Evolutionary conservation across 2,329 filamentous ascomycete genomes (phyloP), one percentile per base, ranked within the genome.

Genomic region (Diplodia corticola): DNA sequence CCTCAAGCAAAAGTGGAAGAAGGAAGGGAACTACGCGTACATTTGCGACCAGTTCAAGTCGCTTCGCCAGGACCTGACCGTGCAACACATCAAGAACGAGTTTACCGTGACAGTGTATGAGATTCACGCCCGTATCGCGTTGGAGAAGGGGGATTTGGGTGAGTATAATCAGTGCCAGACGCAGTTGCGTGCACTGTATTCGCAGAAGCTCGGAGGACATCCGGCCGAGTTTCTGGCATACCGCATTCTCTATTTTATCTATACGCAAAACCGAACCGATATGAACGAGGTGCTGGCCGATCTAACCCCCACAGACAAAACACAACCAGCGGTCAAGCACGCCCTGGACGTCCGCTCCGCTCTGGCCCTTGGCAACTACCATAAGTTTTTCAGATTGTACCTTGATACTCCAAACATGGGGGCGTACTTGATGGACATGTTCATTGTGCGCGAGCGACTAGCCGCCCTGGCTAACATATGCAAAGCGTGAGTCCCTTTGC

Each of bases 91-190:
- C 81, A 93, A 92, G 81, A 97, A 93, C 79, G 91, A 96, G 63
- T 98, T 99, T 77, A 98, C 95, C 28, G 93, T 98, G 70, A 90
- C 87, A 69, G 95, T 97, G 55, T 99, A 99, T 80, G 95, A 99
- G 82, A 96, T 94, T 69, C 95, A 99, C 81, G 95, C 94, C 70
- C 90, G 95, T 68, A 98, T 99, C 81, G 95, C 95, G 71, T 85
- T 99, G 80, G 94, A 99, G 81, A 97, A 96, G 86, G 93, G 91
- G 81, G 95, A 99, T 84, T 88, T 98, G 84, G 94, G 95, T 99
- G 95, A 99, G 95, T 99, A 99, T 95, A 99, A 99, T 84, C 95
- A 99, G 86, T 99, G 95, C 81, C 95, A 99, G 84, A 98, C 95
- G 75, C 95, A 99, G 83, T 85, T 99, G 77, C 92, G 92, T 80